Evolutionary conservation across 495 filamentous ascomycete species (phyloP).

Genomic region (Pseudomonodictys pantanalensis): DNA sequence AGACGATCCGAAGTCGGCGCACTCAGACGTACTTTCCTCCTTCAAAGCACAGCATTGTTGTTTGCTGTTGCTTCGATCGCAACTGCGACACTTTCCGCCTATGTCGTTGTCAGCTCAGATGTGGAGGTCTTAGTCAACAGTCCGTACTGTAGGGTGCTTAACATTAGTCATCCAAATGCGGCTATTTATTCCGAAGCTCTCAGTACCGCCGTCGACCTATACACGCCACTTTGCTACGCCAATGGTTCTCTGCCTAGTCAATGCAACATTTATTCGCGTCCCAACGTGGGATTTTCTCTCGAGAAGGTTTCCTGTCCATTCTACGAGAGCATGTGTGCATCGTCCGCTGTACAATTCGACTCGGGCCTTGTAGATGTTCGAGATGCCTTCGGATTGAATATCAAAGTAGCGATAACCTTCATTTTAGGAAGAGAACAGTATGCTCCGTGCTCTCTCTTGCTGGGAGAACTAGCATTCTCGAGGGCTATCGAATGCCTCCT

Average conservation of each 20-base stretch:
- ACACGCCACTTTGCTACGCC: too few relatives aligned
- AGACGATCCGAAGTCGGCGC: background rate
- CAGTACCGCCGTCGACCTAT: too few relatives aligned
- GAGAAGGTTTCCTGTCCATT: background rate
- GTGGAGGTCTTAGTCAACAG: background rate
- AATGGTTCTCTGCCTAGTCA: background rate
- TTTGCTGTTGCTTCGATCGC: background rate
- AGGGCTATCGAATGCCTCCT: background rate
- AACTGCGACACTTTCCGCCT: background rate
- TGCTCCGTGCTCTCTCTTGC: background rate
- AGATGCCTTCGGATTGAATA: conserved; percentile 10
- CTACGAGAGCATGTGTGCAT: background rate
- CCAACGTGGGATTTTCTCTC: background rate
- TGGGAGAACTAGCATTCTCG: background rate
- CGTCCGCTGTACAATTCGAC: background rate
- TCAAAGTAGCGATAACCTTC: background rate
- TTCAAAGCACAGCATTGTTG: background rate
- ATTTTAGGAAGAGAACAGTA: conserved; percentile 1
- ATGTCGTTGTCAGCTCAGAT: background rate
- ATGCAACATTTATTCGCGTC: background rate
- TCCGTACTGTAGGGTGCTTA: background rate
- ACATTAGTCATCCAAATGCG: too few relatives aligned
- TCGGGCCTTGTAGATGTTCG: conserved; percentile 11
- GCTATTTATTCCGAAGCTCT: too few relatives aligned
- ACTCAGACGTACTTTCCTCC: background rate